Evolutionary conservation across 805 yeast species (phyloP), one percentile per base, ranked within the genome.

Genomic region (Zygosaccharomyces kombuchaensis): DNA sequence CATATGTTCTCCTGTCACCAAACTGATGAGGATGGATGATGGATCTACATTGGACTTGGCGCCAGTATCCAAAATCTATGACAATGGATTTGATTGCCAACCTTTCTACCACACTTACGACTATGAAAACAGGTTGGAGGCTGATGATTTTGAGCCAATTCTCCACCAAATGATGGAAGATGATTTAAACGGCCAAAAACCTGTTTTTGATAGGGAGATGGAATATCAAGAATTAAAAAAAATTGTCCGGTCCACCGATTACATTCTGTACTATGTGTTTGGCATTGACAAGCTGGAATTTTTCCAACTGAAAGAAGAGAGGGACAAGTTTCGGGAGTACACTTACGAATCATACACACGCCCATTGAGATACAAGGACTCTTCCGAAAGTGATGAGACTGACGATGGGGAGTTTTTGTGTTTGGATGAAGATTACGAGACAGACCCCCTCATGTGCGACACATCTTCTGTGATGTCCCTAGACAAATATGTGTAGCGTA

Each of bases 241-340:
- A 9, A 21, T 41, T 10, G 36, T 57, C 1, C 43, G 44, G 2
- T 35, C 36, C 27, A 32, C 40, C 9, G 62, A 65, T 43, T 47
- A 52, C 32, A 16, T 57, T n/a, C 23, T 57, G 21, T 53, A 60
- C 46, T 53, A 53, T 36, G 10, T 58, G 6, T 56, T 59, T 14
- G 62, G 62, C 6, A 44, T 48, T 7, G 67, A 60, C 44, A 50
- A 51, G 22, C 31, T 40, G 4, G 62, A 63, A 2, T 63, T 46
- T 41, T 63, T 58, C 45, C 44, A 53, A 30, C 38, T 63, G n/a
- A 46, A 47, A 23, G 50, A 53, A 8, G 55, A 54, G 34, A 47
- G 62, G n/a, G 46, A 53, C 6, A 30, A 36, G 8, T 59, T 60
- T 42, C 43, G 52, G 29, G 38, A 37, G 23, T 49, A 46, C 26